Evolutionary conservation across 371 early-diverging fungal species (phyloP), one percentile per base, ranked within the genome.

Genomic region (Mucor circinelloides): DNA sequence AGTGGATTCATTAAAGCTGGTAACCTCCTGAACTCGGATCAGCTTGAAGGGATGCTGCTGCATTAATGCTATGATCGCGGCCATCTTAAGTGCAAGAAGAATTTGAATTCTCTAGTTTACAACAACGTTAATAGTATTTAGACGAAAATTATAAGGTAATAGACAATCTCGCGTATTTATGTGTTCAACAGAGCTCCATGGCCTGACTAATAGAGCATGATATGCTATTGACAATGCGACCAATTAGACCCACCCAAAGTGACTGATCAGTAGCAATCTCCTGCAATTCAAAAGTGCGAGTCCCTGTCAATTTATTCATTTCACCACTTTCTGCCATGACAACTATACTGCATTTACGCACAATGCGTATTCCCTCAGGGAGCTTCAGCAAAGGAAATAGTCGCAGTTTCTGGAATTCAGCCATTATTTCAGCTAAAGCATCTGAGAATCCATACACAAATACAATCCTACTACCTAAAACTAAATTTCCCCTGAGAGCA

Each of bases 401-500:
- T 30, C 32, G 61, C 19, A 46, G 9, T n/a, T 60, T 66, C 28
- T 57, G 57, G 19, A 46, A 40, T 48, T 48, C 64, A 9, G 21
- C 56, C 42, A 46, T 60, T 2, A 13, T 56, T 1, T 31, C n/a
- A 5, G 69, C 69, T 7, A 71, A 71, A 50, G 66, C 68, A 52
- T 63, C 62, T 17, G 73, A 72, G 48, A 83, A 80, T 48, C 76
- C 77, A 21, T 91, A 86, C 54, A 77, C 79, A 17, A 73, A 88
- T 8, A 94, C 94, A 0, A 69, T 94, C 15, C 76, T 86, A 23
- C 80, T 94, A 36, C 94, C 93, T 13, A 86, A 89, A 56, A 94
- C 94, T 2, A 72, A 69, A 0, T 94, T 93, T 59, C 90, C 92
- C 17, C 75, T 93, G 34, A 85, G 91, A 17, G 89, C 93, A 8